Conservation (phyloP, 106 monocot genomes). For the Chionographis japonica region DNA sequence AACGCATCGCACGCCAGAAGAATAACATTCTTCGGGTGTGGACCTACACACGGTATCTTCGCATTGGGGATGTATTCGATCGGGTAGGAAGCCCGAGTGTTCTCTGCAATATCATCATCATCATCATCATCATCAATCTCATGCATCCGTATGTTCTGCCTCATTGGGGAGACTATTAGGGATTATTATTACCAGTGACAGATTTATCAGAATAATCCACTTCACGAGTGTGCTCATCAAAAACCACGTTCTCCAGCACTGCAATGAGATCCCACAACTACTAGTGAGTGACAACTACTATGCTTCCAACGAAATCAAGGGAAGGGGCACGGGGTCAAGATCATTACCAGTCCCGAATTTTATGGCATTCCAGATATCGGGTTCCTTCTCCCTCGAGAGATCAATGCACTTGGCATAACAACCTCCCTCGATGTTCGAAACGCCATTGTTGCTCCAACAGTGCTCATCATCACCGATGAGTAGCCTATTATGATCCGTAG, state of each 20-base stretch:
- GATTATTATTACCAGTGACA: slow-evolving; percentile 55
- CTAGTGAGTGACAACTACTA: neutral
- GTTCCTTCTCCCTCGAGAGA: slow-evolving; percentile 74
- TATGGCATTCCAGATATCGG: slow-evolving; percentile 95
- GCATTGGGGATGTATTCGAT: slow-evolving; percentile 97
- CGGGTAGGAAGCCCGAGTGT: slow-evolving; percentile 91
- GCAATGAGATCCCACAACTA: neutral
- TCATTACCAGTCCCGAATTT: slow-evolving; percentile 87
- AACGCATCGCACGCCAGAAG: slow-evolving; percentile 95
- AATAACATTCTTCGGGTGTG: slow-evolving; percentile 90
- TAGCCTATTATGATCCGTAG: slow-evolving; percentile 85
- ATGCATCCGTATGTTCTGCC: neutral
- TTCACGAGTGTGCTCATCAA: slow-evolving; percentile 83
- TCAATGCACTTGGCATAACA: slow-evolving; percentile 95
- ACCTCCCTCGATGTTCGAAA: slow-evolving; percentile 96
- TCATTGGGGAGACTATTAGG: neutral
- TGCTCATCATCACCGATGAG: slow-evolving; percentile 95
- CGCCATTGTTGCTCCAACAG: slow-evolving; percentile 90
- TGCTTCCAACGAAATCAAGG: neutral
- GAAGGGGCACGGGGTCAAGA: too few relatives aligned
- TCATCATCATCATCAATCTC: neutral
- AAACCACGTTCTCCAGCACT: slow-evolving; percentile 96
- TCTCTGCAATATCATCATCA: slow-evolving; percentile 54
- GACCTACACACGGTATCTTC: slow-evolving; percentile 88
- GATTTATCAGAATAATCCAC: slow-evolving; percentile 85